Base-by-base conservation (phyloP, 2,329 filamentous ascomycete genomes). In the Pestalotiopsis sp. region DNA sequence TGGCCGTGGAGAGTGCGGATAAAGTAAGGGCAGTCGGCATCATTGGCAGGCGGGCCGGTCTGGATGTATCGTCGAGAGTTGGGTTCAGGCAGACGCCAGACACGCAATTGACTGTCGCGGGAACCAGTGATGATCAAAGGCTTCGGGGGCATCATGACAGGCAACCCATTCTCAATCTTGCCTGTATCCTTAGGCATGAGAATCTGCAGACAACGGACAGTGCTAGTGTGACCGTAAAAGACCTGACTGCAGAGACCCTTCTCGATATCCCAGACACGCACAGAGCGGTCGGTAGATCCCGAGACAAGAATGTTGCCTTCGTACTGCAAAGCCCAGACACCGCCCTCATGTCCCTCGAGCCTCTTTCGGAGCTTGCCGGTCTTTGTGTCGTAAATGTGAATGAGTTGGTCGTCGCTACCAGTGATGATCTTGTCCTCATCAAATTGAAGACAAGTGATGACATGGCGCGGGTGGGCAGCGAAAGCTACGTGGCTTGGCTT, bases 201-300 rank as follows among this genome's bases (percentile, higher is more conserved):
- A 68, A 99, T 98, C 77, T 98, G 95, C 70, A 99, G 84, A 77
- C 96, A 99, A 72, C 96, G 91, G 3, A 99, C 96, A 14, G 96
- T 99, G 57, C 95, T 98, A 11, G 96, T 99, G 78, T 99, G 96
- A 0, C 96, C 97, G 77, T 98, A 95, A 78, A 99, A 99, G 0
- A 97, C 92, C 78, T 99, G 96, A 12, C 95, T 95, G 80, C 95
- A 98, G 60, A 93, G 88, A 0, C 95, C 96, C 75, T 92, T 92
- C 77, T 97, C 94, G 72, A 99, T 98, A 78, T 99, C 95, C 96
- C 96, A 99, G 0, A 99, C 95, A n/a, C 96, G 91, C n/a, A 99
- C 96, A 12, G 96, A 97, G 61, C 96, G 88, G 80, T 99, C 96
- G 0, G 96, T 99, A 6, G 95, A 98, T 2, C 96, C 96, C 17